Percentiles rank a stretch among this genome's conserved stretches.
These are phyloP conservation scores for Talaromyces sp. DNA, from an alignment of 2,329 filamentous ascomycete species.

Conservation along the genomic window DNA sequence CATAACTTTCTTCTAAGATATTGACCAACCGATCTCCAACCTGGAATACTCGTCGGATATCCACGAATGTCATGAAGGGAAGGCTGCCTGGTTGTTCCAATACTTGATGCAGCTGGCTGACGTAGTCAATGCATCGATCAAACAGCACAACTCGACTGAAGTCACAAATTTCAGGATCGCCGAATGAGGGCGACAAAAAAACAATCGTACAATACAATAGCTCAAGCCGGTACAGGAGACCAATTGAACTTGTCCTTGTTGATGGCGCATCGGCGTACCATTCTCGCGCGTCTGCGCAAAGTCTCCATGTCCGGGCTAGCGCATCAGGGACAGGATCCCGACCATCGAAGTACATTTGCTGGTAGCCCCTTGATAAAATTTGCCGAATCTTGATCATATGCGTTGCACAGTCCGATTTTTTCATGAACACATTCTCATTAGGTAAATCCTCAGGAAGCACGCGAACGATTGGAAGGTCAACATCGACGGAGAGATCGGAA, in stretches of 20 bases:
- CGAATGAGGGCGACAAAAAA: slow-evolving; percentile 75
- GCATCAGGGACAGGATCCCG: slow-evolving; percentile 65
- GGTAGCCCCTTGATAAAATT: slow-evolving; percentile 85
- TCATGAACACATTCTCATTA: slow-evolving; percentile 48
- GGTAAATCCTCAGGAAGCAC: slow-evolving; percentile 44
- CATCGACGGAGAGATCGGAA: slow-evolving; percentile 80
- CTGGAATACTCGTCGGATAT: slow-evolving; percentile 79
- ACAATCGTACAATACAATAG: slow-evolving; percentile 88
- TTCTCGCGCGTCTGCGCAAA: slow-evolving; percentile 58
- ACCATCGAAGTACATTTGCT: slow-evolving; percentile 77
- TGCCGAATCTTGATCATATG: slow-evolving; percentile 79
- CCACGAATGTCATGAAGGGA: slow-evolving; percentile 79
- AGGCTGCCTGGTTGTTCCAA: slow-evolving; percentile 58
- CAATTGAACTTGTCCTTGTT: slow-evolving; percentile 62
- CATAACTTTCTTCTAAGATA: slow-evolving; percentile 53
- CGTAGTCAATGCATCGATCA: slow-evolving; percentile 79
- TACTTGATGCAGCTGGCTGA: slow-evolving; percentile 68
- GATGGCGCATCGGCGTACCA: slow-evolving; percentile 78
- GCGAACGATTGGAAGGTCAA: slow-evolving; percentile 52
- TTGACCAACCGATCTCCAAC: slow-evolving; percentile 58
- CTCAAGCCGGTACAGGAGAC: slow-evolving; percentile 80
- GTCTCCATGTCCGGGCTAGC: slow-evolving; percentile 45
- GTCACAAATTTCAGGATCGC: slow-evolving; percentile 66
- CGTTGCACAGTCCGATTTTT: slow-evolving; percentile 66
- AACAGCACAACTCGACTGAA: slow-evolving; percentile 80